phyloP scores from a whole-genome alignment of 2,329 filamentous ascomycete species.

The Leptographium galeiforme region DNA sequence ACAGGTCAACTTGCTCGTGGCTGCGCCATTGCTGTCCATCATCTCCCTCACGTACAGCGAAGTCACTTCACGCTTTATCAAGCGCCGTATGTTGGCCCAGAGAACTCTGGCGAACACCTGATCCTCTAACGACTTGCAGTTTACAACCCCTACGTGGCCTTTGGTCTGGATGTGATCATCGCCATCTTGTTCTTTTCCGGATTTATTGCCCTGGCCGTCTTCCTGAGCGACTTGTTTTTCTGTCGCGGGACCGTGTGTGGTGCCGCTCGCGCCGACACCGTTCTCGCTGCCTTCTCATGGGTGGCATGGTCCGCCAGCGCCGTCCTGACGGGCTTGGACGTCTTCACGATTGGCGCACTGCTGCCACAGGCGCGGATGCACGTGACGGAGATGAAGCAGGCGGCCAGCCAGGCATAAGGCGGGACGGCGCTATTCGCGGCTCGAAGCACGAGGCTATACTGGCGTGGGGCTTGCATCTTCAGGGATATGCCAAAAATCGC shows the following conservation, averaged over 20 bases:
- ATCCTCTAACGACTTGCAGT: slow-evolving; percentile 14
- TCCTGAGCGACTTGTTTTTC: slow-evolving; percentile 40
- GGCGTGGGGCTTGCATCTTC: no score
- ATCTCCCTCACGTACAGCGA: slow-evolving; percentile 42
- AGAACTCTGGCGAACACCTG: no score
- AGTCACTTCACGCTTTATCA: slow-evolving; percentile 30
- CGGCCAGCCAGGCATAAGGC: neutral
- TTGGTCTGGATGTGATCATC: slow-evolving; percentile 38
- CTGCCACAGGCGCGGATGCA: slow-evolving; percentile 14
- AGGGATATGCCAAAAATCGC: no score
- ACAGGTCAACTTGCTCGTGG: slow-evolving; percentile 45
- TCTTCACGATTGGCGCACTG: slow-evolving; percentile 29
- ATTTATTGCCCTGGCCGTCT: slow-evolving; percentile 44
- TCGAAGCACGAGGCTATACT: no score
- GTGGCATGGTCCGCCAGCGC: slow-evolving; percentile 37
- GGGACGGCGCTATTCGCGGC: neutral
- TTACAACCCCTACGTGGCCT: slow-evolving; percentile 33
- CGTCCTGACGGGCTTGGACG: slow-evolving; percentile 29
- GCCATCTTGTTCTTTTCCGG: slow-evolving; percentile 44
- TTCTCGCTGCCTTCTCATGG: slow-evolving; percentile 40
- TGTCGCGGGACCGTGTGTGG: slow-evolving; percentile 44
- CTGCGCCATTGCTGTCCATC: slow-evolving; percentile 38
- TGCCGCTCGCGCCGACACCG: slow-evolving; percentile 39
- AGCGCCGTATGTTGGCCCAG: slow-evolving; percentile 21
- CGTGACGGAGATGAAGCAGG: slow-evolving; percentile 24